phyloP scores from a whole-genome alignment of 352 stramenopile species.

The Phytophthora idaei region DNA sequence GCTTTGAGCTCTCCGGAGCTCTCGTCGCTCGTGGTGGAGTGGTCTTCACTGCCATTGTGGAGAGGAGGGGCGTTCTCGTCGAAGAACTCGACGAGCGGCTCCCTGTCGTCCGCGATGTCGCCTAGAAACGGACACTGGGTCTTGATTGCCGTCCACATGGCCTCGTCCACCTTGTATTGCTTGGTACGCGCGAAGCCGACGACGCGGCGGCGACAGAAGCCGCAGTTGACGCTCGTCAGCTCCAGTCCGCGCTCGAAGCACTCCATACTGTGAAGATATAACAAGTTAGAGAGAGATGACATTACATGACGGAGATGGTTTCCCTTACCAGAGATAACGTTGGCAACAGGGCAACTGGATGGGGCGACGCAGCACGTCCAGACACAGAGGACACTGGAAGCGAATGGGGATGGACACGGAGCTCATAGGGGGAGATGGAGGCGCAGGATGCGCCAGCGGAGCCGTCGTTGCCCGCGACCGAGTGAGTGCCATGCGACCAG shows the following conservation, averaged over 20 bases:
- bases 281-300: slow-evolving; percentile 4
- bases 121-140: slow-evolving; percentile 53
- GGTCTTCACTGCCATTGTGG: slow-evolving; percentile 31
- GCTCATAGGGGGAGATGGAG: slow-evolving; percentile 3
- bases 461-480: slow-evolving; percentile 28
- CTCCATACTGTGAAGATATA: slow-evolving; percentile 39
- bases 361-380: slow-evolving; percentile 70
- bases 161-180: slow-evolving; percentile 72
- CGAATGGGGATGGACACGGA: slow-evolving; percentile 55
- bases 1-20: slow-evolving; percentile 39
- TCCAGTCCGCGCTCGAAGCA: slow-evolving; percentile 79
- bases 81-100: slow-evolving; percentile 51
- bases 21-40: slow-evolving; percentile 18
- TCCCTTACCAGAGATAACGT: slow-evolving; percentile 66
- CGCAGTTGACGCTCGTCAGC: slow-evolving; percentile 80
- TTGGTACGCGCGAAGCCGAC: slow-evolving; percentile 80
- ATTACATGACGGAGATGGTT: not conserved
- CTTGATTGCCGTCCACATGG: slow-evolving; percentile 62
- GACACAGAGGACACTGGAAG: slow-evolving; percentile 81
- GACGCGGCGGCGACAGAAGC: slow-evolving; percentile 79
- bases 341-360: slow-evolving; percentile 77
- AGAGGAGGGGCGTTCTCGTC: slow-evolving; percentile 53
- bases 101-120: slow-evolving; percentile 28
- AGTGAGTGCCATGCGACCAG: slow-evolving; percentile 35
- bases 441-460: slow-evolving; percentile 1